phyloP scores from a whole-genome alignment of 306 rosid species.

The Lithocarpus polystachyus region DNA sequence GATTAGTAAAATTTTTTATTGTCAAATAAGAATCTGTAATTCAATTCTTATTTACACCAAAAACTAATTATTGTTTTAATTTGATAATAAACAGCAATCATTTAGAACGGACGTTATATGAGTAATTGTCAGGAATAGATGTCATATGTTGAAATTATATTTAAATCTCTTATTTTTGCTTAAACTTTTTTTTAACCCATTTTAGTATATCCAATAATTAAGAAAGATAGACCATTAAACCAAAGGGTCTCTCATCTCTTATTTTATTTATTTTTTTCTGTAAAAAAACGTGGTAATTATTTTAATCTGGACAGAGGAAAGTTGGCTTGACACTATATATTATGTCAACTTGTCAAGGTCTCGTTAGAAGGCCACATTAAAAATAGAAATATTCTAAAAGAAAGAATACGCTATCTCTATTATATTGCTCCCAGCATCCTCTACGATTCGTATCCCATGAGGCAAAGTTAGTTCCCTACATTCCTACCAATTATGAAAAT shows the following conservation, averaged over 20 bases:
- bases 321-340: background rate
- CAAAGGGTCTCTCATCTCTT: background rate
- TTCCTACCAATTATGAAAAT: background rate
- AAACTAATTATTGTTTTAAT: too few relatives aligned
- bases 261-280: too few relatives aligned
- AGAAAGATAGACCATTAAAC: background rate
- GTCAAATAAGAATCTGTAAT: too few relatives aligned
- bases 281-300: slow-evolving; percentile 10
- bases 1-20: too few relatives aligned
- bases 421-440: background rate
- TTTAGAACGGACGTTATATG: rapidly evolving
- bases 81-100: too few relatives aligned
- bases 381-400: background rate
- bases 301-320: slow-evolving; percentile 10
- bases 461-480: background rate
- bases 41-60: rapidly evolving
- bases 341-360: background rate
- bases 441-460: background rate
- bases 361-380: background rate
- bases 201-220: background rate
- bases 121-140: too few relatives aligned
- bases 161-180: background rate
- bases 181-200: background rate
- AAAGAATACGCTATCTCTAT: background rate
- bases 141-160: background rate